Evolutionary conservation across 768 basidiomycete genomes (phyloP), one percentile per base, ranked within the genome.

Genomic region (Boletus tomentosulus): DNA sequence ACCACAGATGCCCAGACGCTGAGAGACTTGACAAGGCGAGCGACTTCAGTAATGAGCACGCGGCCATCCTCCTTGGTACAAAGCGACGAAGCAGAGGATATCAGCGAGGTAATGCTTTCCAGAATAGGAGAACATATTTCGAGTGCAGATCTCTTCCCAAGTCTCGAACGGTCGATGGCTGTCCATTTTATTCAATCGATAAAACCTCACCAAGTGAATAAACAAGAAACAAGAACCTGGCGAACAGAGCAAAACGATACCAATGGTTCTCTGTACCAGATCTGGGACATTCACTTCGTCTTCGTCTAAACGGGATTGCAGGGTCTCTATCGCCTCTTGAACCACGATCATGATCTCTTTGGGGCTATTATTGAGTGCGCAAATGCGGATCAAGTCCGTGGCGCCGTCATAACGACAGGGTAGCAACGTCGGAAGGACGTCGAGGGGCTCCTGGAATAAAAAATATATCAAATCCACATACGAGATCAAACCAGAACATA

Each of bases 291-390:
- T 53, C 1, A 34, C 43, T 11, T 59, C 62, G 12, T 60, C 59
- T 24, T 50, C 48, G 50, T 62, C 49, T 37, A 54, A 25, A 50
- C 15, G 39, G 4, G 45, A 50, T 25, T 62, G 57, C 22, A 78
- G 44, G 27, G 51, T 53, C 55, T 76, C 78, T 30, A 73, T 51
- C 6, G 57, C 59, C 57, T 76, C 78, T 47, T 78, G 74, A 16
- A 71, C 44, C 2, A 73, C 73, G 46, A 79, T 71, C 38, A 76
- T 47, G 24, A 73, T 56, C 57, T 79, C 78, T 54, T 78, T 79
- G 0, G 73, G 69, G 48, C 67, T 78, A 13, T 58, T 60, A 3
- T 63, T 48, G 37, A 56, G 46, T 3, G 68, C 68, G 27, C 77
- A 68, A 13, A 62, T 24, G n/a, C 51, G 58, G 15, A 78, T 57